Conservation (phyloP, 139 green algal species). For the Ulvella scutata region DNA sequence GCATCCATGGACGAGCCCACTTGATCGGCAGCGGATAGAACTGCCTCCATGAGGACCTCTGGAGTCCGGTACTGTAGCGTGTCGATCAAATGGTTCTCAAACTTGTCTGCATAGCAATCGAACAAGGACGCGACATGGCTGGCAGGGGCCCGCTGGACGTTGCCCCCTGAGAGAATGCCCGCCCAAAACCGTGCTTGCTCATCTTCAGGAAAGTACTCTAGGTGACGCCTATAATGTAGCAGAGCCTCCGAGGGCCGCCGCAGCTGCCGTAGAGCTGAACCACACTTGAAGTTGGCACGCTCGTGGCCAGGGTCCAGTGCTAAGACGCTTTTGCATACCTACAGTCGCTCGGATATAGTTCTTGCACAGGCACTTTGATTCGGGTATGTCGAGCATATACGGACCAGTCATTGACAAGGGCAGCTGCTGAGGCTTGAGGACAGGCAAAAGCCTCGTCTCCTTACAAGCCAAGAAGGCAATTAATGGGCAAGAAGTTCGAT, state of each 20-base stretch:
- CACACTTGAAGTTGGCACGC: constrained; percentile 1
- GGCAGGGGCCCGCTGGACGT: neutral
- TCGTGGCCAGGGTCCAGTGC: neutral
- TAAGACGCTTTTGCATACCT: neutral
- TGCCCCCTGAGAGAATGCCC: constrained; percentile 16
- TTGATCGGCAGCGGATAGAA: neutral
- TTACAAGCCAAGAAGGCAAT: too few species aligned
- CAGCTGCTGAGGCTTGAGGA: too few species aligned
- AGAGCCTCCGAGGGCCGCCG: constrained; percentile 16
- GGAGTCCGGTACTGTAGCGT: constrained; percentile 24
- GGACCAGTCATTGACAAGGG: too few species aligned
- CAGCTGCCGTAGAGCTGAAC: constrained; percentile 7
- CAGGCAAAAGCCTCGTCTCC: too few species aligned
- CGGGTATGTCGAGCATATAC: too few species aligned
- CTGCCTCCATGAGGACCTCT: constrained; percentile 15
- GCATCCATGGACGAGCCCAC: neutral
- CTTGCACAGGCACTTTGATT: neutral
- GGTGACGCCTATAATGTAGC: constrained; percentile 20
- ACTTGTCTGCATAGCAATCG: constrained; percentile 31
- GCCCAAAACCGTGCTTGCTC: constrained; percentile 26
- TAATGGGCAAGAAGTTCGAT: neutral
- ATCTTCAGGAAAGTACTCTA: constrained; percentile 17
- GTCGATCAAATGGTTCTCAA: constrained; percentile 32
- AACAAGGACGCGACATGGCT: constrained; percentile 26
- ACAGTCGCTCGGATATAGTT: neutral